These are phyloP conservation scores for Fusarium nodosum DNA, from an alignment of 2,329 filamentous ascomycete species.

Conservation along the genomic window DNA sequence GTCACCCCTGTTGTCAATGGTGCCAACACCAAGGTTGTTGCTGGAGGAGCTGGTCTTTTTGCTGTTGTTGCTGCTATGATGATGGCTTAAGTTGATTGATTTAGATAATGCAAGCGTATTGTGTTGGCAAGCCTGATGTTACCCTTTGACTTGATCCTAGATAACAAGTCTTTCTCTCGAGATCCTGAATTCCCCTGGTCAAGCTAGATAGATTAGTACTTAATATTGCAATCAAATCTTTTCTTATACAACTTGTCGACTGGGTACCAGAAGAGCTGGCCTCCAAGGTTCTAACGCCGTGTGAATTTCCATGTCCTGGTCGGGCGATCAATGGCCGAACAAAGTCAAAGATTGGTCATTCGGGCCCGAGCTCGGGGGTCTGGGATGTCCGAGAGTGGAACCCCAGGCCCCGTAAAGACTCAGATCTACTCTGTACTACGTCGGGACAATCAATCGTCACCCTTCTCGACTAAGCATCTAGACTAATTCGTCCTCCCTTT, in stretches of 20 bases:
- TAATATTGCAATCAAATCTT: slow-evolving; percentile 1
- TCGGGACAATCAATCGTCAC: slow-evolving; percentile 11
- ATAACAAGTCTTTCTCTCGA: not conserved
- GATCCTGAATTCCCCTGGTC: not conserved
- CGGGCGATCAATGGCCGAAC: not conserved
- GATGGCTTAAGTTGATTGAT: slow-evolving; percentile 16
- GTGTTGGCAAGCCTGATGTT: not conserved
- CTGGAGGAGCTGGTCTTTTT: slow-evolving; percentile 18
- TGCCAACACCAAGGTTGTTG: slow-evolving; percentile 23
- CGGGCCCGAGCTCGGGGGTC: slow-evolving; percentile 7
- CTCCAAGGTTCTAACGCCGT: no score
- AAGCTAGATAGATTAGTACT: slow-evolving; percentile 2
- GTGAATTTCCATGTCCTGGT: not conserved
- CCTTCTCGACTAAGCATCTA: not conserved
- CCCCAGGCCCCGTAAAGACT: not conserved
- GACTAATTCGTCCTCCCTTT: not conserved
- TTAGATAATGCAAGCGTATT: not conserved
- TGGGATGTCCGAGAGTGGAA: slow-evolving; percentile 30
- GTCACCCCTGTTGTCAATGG: slow-evolving; percentile 25
- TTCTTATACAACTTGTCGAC: no score
- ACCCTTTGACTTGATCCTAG: not conserved
- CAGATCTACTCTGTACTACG: slow-evolving; percentile 3
- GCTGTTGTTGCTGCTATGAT: slow-evolving; percentile 24
- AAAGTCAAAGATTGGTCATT: slow-evolving; percentile 10
- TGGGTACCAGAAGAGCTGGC: no score